Evolutionary conservation across 257 asterid genomes (phyloP), one percentile per base, ranked within the genome.

Genomic region (Primulina eburnea): DNA sequence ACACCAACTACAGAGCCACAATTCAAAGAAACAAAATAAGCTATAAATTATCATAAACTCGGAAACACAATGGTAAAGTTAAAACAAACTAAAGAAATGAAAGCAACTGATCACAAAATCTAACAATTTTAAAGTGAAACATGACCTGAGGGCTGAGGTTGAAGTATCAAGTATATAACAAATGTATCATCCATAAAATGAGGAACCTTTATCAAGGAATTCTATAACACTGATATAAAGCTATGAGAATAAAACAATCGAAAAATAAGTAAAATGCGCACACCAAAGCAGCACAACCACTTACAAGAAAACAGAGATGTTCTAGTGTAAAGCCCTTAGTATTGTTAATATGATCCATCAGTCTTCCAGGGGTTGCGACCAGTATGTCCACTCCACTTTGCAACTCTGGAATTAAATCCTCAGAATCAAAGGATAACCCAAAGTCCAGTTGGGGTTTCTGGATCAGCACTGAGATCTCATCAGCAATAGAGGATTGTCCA

Each of bases 311-410:
- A 82, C 81, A 76, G 65, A 90, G 93, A 86, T 92, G 97, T 81
- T 90, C 86, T 61, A 92, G 88, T 9, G 97, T 85, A 82, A 92
- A 92, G 57, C 98, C 98, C 82, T 83, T 79, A 50, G 98, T 92
- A 77, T 87, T 87, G 86, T 79, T 79, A 65, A 92, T 87, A 75
- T 92, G 98, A 78, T 92, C 98, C 94, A 90, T 87, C 73, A 92
- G 80, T 81, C 97, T 87, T 73, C 98, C 96, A 5, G 96, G 97
- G 69, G 98, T 92, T 69, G 98, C 97, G 71, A 92, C 95, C 63
- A 92, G 88, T 75, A 92, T 90, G 85, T 92, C 98, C 65, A 92
- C 97, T 62, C 86, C 74, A 77, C 96, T 87, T 80, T 84, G 82
- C 32, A 77, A 75, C 74, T 82, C 87, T 37, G 21, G 79, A 55